Evolutionary conservation across 371 early-diverging fungal species (phyloP).

Genomic region (Rhizopus stolonifer): DNA sequence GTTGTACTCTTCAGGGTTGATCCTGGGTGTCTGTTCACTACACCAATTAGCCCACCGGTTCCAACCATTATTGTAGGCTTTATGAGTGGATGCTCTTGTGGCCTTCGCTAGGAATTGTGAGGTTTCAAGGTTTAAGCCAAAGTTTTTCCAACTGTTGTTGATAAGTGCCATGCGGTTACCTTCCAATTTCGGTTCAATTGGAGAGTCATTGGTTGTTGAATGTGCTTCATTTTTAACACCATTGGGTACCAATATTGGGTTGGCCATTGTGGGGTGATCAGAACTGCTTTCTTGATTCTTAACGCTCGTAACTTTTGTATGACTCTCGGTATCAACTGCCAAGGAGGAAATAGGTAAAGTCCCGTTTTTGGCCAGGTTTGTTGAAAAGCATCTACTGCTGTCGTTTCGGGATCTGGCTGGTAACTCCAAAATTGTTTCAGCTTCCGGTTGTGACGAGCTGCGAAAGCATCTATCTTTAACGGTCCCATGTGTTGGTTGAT

Average conservation of each 20-base stretch:
- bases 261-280: conserved; percentile 27
- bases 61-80: neutral
- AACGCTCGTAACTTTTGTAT: conserved; percentile 21
- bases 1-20: neutral
- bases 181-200: neutral
- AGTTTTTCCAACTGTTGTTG: neutral
- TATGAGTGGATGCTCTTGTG: neutral
- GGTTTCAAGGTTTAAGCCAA: neutral
- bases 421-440: conserved; percentile 19
- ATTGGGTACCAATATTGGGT: conserved; percentile 22
- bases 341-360: conserved; percentile 25
- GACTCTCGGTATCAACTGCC: conserved; percentile 26
- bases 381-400: conserved; percentile 26
- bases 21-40: neutral
- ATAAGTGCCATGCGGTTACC: conserved; percentile 6
- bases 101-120: neutral
- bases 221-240: neutral
- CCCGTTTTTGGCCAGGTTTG: conserved; percentile 21
- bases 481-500: conserved; percentile 9
- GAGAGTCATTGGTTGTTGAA: neutral
- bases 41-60: neutral
- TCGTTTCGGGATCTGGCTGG: conserved; percentile 22
- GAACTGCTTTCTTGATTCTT: conserved; percentile 2
- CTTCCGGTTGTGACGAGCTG: conserved; percentile 17
- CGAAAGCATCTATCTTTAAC: conserved; percentile 33